phyloP scores from a whole-genome alignment of 208 protist genomes.

The Acanthamoeba healyi region DNA sequence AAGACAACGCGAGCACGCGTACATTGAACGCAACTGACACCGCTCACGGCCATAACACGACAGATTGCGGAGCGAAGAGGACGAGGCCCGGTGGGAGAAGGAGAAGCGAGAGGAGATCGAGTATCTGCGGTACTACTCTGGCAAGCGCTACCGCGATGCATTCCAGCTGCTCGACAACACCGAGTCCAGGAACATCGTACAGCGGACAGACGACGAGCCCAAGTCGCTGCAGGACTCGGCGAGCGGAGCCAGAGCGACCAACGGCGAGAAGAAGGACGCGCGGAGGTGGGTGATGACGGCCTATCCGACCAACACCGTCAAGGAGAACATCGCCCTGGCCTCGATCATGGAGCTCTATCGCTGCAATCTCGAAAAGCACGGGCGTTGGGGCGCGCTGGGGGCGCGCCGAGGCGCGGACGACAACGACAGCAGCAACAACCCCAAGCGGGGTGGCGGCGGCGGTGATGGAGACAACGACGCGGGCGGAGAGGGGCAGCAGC shows the following conservation, averaged over 20 bases:
- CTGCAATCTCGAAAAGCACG: slow-evolving; percentile 43
- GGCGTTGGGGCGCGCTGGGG: neutral
- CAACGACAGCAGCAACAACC: neutral
- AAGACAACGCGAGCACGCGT: too few relatives aligned
- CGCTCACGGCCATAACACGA: too few relatives aligned
- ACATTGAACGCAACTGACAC: too few relatives aligned
- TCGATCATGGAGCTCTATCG: slow-evolving; percentile 62
- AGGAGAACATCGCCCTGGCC: slow-evolving; percentile 51
- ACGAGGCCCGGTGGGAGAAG: slow-evolving; percentile 10
- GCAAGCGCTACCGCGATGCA: slow-evolving; percentile 60
- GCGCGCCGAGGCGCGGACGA: neutral
- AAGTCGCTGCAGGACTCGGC: neutral
- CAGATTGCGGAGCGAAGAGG: neutral
- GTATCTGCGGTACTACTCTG: neutral
- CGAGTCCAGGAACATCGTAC: slow-evolving; percentile 38
- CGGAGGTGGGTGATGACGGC: slow-evolving; percentile 49
- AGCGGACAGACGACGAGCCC: neutral
- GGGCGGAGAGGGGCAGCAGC: neutral
- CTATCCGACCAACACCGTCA: slow-evolving; percentile 20
- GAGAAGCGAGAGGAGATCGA: slow-evolving; percentile 37
- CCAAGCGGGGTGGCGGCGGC: neutral
- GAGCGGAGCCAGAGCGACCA: neutral
- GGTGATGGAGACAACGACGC: neutral
- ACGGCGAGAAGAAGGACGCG: slow-evolving; percentile 45
- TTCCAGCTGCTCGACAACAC: slow-evolving; percentile 60